These are phyloP conservation scores for Cryptococcus sp. DNA, from an alignment of 1,284 basidiomycete species.

Conservation along the genomic window DNA sequence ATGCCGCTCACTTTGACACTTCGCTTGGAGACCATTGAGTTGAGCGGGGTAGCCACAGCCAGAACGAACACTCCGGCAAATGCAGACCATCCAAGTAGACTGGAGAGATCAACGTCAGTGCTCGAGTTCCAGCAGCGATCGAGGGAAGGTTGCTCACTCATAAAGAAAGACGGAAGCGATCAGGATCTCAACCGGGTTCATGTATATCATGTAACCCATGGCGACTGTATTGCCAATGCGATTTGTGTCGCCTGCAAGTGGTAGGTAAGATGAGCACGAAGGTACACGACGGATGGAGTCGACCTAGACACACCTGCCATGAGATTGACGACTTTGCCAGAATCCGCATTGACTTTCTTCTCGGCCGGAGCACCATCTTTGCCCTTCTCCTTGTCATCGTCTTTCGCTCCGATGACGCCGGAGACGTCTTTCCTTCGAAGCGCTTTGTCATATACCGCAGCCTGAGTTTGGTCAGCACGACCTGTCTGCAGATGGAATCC, in stretches of 20 bases:
- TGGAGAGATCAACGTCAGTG: slow-evolving; percentile 42
- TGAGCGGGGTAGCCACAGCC: slow-evolving; percentile 66
- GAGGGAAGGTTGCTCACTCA: slow-evolving; percentile 58
- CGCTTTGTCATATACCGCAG: slow-evolving; percentile 84
- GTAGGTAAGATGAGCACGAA: not conserved
- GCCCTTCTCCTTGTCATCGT: slow-evolving; percentile 55
- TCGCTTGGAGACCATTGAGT: slow-evolving; percentile 54
- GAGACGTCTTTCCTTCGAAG: slow-evolving; percentile 81
- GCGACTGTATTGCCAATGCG: slow-evolving; percentile 41
- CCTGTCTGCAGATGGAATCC: slow-evolving; percentile 58
- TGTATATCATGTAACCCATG: slow-evolving; percentile 58
- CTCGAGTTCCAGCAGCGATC: not conserved
- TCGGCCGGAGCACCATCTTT: slow-evolving; percentile 46
- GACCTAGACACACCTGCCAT: slow-evolving; percentile 49
- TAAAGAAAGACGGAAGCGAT: slow-evolving; percentile 77
- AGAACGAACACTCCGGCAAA: slow-evolving; percentile 84
- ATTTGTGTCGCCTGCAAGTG: slow-evolving; percentile 32
- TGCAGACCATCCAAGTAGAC: slow-evolving; percentile 77
- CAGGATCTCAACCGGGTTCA: slow-evolving; percentile 75
- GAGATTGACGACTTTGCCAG: slow-evolving; percentile 57
- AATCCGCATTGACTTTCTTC: slow-evolving; percentile 52
- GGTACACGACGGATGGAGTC: not conserved
- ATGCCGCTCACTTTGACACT: slow-evolving; percentile 61
- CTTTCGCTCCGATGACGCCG: slow-evolving; percentile 65
- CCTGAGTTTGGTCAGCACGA: slow-evolving; percentile 62